Percentiles rank a stretch among this genome's conserved stretches.
Conservation (phyloP, 257 asterid species). For the Solanum bulbocastanum region DNA sequence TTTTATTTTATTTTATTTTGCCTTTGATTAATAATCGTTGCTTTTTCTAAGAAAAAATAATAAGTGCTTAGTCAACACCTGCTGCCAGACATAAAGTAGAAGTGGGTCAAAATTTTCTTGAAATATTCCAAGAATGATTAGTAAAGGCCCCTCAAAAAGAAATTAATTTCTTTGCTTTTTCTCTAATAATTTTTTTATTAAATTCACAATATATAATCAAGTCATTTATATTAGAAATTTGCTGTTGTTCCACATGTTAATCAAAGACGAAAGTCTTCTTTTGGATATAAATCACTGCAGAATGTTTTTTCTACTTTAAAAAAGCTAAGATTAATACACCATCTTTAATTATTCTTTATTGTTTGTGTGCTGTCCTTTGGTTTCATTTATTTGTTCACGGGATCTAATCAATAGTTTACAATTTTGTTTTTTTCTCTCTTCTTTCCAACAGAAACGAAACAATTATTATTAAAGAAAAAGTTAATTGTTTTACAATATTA, state of each 20-base stretch:
- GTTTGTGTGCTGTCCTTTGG: not conserved
- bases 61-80: constrained; percentile 47
- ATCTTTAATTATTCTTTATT: not conserved
- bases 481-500: not conserved
- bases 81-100: constrained; percentile 41
- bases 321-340: not conserved
- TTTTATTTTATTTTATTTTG: not conserved
- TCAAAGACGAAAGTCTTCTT: not conserved
- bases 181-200: not conserved
- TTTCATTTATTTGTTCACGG: not conserved
- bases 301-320: constrained; percentile 5
- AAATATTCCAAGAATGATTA: constrained; percentile 61
- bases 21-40: not conserved
- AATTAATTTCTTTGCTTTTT: not conserved
- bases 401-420: not conserved
- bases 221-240: not conserved
- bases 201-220: not conserved
- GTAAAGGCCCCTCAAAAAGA: constrained; percentile 40
- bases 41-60: not conserved
- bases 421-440: not conserved
- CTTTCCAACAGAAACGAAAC: not conserved
- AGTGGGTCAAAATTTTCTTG: constrained; percentile 44
- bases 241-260: constrained; percentile 10
- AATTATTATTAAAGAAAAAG: not conserved
- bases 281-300: constrained; percentile 5